A percentile compares a stretch with the other conserved stretches of the same genome.
Evolutionary conservation across 208 protist species (phyloP).

Genomic region (Angomonas deanei): DNA sequence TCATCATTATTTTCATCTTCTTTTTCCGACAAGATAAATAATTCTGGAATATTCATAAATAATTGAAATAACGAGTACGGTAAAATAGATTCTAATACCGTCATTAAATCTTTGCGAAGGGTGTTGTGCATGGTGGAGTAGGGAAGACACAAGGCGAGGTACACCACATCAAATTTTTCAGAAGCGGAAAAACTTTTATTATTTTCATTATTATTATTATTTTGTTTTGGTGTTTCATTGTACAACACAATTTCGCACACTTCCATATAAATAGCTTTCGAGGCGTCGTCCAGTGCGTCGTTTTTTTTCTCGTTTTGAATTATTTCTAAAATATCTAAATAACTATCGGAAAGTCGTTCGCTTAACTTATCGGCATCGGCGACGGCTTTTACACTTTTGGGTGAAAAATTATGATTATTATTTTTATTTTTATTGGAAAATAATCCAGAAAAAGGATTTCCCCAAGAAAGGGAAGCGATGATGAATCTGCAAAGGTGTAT

Average conservation of each 20-base stretch:
- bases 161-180: constrained; percentile 78
- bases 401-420: neutral
- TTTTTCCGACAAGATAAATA: constrained; percentile 21
- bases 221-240: constrained; percentile 50
- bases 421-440: too few species aligned
- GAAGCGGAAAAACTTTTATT: constrained; percentile 14
- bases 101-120: constrained; percentile 52
- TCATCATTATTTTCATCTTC: neutral
- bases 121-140: constrained; percentile 20
- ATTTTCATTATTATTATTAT: constrained; percentile 2
- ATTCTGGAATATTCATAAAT: constrained; percentile 52
- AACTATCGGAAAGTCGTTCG: constrained; percentile 64
- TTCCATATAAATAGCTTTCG: neutral
- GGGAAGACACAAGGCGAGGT: constrained; percentile 70
- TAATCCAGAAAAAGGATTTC: too few species aligned
- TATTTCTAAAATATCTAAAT: constrained; percentile 60
- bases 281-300: neutral
- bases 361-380: constrained; percentile 42
- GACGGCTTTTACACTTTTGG: constrained; percentile 17
- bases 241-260: neutral
- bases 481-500: too few species aligned
- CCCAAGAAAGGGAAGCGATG: too few species aligned
- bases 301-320: constrained; percentile 5
- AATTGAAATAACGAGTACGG: constrained; percentile 62
- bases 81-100: constrained; percentile 60